These are phyloP conservation scores for Elongisporangium prolatum DNA, from an alignment of 352 stramenopile species.

Conservation along the genomic window DNA sequence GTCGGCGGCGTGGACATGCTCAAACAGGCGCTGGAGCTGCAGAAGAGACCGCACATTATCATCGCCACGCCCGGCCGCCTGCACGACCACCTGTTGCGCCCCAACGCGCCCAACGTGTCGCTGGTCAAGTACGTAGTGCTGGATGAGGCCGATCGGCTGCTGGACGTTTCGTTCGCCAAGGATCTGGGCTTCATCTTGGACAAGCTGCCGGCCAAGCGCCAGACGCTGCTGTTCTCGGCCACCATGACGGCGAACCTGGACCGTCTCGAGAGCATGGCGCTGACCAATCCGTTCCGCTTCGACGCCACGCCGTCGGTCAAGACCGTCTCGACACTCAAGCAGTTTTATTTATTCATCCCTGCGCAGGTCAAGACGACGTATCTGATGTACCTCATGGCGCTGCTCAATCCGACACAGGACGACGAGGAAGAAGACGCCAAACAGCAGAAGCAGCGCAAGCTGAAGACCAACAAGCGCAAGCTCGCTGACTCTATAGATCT, in stretches of 20 bases:
- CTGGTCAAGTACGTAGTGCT: conserved; percentile 95
- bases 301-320: conserved; percentile 77
- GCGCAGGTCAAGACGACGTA: conserved; percentile 95
- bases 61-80: conserved; percentile 97
- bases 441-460: conserved; percentile 22
- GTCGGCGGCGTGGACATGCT: conserved; percentile 95
- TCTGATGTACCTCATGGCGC: conserved; percentile 86
- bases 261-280: conserved; percentile 64
- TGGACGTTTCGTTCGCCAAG: conserved; percentile 83
- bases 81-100: conserved; percentile 89
- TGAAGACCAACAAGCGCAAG: conserved; percentile 27
- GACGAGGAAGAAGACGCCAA: conserved; percentile 57
- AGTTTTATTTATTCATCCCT: conserved; percentile 98
- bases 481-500: conserved; percentile 9
- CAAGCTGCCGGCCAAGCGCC: conserved; percentile 70
- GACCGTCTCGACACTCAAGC: conserved; percentile 90
- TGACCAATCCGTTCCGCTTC: conserved; percentile 66
- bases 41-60: conserved; percentile 93
- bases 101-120: conserved; percentile 85
- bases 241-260: conserved; percentile 95
- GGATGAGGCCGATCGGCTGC: conserved; percentile 97
- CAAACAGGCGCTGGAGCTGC: conserved; percentile 88
- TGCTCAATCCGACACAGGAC: conserved; percentile 51
- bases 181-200: conserved; percentile 88
- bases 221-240: conserved; percentile 97